These are phyloP conservation scores for Metarhizium humberi DNA, from an alignment of 2,329 filamentous ascomycete species.

Conservation along the genomic window DNA sequence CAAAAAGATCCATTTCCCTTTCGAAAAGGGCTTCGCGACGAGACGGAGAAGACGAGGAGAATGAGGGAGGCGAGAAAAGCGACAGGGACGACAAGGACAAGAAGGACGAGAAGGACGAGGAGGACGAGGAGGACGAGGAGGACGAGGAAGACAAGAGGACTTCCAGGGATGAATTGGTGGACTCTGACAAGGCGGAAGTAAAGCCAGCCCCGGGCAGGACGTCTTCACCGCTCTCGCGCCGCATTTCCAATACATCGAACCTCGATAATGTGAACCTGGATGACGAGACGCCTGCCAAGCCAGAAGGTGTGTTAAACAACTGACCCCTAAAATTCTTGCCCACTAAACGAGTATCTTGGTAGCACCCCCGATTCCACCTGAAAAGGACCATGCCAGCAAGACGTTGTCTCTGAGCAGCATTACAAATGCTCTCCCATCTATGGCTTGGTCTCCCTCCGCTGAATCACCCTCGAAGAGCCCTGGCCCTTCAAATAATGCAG, in stretches of 20 bases:
- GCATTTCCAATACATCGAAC: slow-evolving; percentile 36
- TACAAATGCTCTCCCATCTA: slow-evolving; percentile 60
- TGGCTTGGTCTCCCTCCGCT: slow-evolving; percentile 60
- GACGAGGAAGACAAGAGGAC: not conserved
- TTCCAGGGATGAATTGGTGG: slow-evolving; percentile 5
- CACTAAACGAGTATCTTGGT: slow-evolving; percentile 10
- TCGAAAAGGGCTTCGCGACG: slow-evolving; percentile 21
- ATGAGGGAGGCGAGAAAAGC: not conserved
- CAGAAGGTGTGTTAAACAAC: slow-evolving; percentile 20
- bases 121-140: not conserved
- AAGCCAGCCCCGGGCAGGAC: slow-evolving; percentile 17
- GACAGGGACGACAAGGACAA: too few species aligned
- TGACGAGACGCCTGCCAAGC: slow-evolving; percentile 37
- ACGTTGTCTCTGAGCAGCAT: slow-evolving; percentile 60
- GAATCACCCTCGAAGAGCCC: slow-evolving; percentile 38
- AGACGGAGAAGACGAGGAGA: not conserved
- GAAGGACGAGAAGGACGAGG: slow-evolving; percentile 4
- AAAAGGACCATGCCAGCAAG: slow-evolving; percentile 37
- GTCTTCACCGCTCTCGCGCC: slow-evolving; percentile 31
- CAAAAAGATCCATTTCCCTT: slow-evolving; percentile 31
- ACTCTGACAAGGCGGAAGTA: slow-evolving; percentile 12
- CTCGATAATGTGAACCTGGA: slow-evolving; percentile 59
- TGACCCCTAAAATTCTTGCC: not conserved
- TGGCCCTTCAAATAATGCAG: slow-evolving; percentile 22
- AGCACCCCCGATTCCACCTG: slow-evolving; percentile 23